Percentiles rank a stretch among this genome's conserved stretches.
These are phyloP conservation scores for Chaetothyriales sp. DNA, from an alignment of 2,329 filamentous ascomycete species.

Conservation along the genomic window DNA sequence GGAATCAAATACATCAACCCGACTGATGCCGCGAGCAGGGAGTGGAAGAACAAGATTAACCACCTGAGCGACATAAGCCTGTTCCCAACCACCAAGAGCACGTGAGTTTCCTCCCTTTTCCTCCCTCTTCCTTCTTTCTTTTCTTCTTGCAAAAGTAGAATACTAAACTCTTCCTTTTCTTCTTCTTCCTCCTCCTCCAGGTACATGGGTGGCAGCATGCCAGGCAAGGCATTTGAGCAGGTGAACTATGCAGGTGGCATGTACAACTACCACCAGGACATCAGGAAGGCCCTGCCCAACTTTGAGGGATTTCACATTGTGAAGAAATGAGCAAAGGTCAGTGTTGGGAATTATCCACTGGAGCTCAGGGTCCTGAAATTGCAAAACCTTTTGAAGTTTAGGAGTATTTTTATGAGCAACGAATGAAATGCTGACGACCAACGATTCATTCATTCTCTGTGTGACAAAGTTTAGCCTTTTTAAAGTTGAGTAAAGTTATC, in stretches of 20 bases:
- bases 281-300: conserved; percentile 10
- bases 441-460: too few species aligned
- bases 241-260: conserved; percentile 30
- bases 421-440: too few species aligned
- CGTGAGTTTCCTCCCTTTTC: conserved; percentile 31
- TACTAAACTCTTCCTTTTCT: too few species aligned
- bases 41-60: conserved; percentile 37
- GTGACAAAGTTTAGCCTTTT: neutral
- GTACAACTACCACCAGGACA: conserved; percentile 12
- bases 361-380: too few species aligned
- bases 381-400: too few species aligned
- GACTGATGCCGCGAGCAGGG: conserved; percentile 29
- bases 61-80: conserved; percentile 28
- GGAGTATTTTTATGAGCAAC: too few species aligned
- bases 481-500: neutral
- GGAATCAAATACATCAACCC: conserved; percentile 38
- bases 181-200: neutral
- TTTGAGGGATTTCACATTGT: conserved; percentile 15
- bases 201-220: conserved; percentile 43
- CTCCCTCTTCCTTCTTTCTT: neutral
- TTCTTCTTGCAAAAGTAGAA: neutral
- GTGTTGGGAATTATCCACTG: neutral
- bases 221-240: conserved; percentile 39
- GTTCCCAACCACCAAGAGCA: conserved; percentile 22
- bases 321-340: conserved; percentile 2